Base-by-base conservation (phyloP, 148 eudicot genomes). In the Arctostaphylos glauca region DNA sequence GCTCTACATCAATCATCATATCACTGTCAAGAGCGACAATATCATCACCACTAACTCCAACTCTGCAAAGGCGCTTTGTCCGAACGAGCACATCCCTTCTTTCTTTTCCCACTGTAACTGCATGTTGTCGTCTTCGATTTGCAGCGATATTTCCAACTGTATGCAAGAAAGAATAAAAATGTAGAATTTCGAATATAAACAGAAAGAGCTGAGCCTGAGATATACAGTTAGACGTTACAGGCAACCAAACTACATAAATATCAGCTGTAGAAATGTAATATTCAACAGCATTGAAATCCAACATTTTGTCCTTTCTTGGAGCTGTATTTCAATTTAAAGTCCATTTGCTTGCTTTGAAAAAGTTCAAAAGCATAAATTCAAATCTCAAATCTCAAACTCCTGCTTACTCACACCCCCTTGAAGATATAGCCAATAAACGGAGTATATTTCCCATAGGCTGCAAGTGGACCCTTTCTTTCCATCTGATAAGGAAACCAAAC, bases 31-130 rank as follows among this genome's bases (percentile, higher is more conserved):
- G 77, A 84, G 88, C 82, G 81, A 38, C 81, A 23, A 80, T 91
- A 77, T 46, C 82, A 62, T 66, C 91, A 72, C 85, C 81, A 76
- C 86, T 86, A 87, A 93, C 90, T 67, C 91, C 97, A 38, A 82
- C 91, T 86, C 98, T 90, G 84, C 99, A 94, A 72, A 94, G 90
- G 71, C 99, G 93, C 86, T 96, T 96, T 4, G 94, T 91, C 84
- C 98, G 87, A 85, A 96, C 83, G 71, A 96, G 86, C 19, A 97
- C 90, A 84, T 96, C 98, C 84, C 98, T 87, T 87, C 98, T 89
- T 83, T 96, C 98, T 89, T 92, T 96, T 59, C 93, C 94, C 50
- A 96, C 90, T 21, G 87, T 77, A 81, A 93, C 90, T 19, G 97
- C 98, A 82, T 87, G 87, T 84, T 94, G 98, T 80, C 93, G 88